Percentiles rank a stretch among this genome's conserved stretches.
Evolutionary conservation across 495 filamentous ascomycete genomes (phyloP).

Genomic region (Talaromyces thailandensis): DNA sequence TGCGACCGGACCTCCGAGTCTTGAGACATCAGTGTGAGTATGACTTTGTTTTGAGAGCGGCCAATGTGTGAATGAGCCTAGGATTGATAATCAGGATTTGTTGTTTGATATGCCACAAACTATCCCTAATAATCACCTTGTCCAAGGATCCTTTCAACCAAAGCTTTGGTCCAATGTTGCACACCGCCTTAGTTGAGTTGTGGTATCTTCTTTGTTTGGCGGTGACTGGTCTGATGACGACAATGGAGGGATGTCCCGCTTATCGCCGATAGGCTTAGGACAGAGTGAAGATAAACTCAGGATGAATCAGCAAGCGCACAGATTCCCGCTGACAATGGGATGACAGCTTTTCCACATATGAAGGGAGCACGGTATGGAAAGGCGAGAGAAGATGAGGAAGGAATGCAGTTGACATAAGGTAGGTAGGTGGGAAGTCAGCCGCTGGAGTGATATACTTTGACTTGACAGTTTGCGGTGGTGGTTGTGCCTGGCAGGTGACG

Average conservation of each 20-base stretch:
- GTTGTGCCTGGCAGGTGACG: conserved; percentile 20
- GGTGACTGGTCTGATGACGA: not conserved
- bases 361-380: conserved; percentile 7
- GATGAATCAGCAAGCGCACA: conserved; percentile 2
- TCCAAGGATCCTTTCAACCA: not conserved
- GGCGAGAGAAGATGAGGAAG: not conserved
- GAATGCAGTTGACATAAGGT: not conserved
- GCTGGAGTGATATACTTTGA: not conserved
- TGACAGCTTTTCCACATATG: not conserved
- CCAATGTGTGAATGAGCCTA: conserved; percentile 15
- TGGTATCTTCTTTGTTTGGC: not conserved
- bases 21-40: conserved; percentile 28
- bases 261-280: conserved; percentile 10
- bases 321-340: not conserved
- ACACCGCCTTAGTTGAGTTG: not conserved
- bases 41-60: conserved; percentile 7
- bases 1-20: conserved; percentile 20
- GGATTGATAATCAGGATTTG: conserved; percentile 11
- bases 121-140: conserved; percentile 1
- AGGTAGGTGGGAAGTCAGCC: no score
- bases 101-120: not conserved
- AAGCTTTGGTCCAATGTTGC: not conserved
- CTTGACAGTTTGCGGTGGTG: not conserved
- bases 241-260: conserved; percentile 9
- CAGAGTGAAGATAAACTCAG: conserved; percentile 11